Conservation (phyloP, 2,329 filamentous ascomycete species). For the Talaromyces islandicus region DNA sequence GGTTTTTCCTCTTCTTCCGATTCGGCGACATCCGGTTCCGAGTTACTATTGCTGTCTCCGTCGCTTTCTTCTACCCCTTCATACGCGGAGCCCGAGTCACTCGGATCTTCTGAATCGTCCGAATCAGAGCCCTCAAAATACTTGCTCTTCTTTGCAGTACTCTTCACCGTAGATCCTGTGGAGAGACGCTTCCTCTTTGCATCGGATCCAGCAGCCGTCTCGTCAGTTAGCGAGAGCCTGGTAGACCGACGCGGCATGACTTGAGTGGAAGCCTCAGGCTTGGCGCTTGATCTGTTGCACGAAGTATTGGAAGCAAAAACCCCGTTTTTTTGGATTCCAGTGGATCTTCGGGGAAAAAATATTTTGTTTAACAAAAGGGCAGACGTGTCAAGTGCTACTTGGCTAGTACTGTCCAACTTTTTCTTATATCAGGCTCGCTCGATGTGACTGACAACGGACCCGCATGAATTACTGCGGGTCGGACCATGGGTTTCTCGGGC, state of each 20-base stretch:
- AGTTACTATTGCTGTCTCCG: constrained; percentile 65
- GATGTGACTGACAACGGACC: background rate
- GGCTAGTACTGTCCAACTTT: background rate
- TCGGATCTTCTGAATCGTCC: constrained; percentile 15
- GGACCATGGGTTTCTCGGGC: background rate
- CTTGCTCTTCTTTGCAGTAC: constrained; percentile 45
- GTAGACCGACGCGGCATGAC: constrained; percentile 9
- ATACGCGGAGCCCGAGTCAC: constrained; percentile 24
- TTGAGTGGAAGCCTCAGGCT: background rate
- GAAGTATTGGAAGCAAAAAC: background rate
- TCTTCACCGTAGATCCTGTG: constrained; percentile 18
- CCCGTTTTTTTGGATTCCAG: background rate
- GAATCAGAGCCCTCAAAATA: constrained; percentile 40
- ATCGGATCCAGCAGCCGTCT: constrained; percentile 19
- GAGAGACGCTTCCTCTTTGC: constrained; percentile 26
- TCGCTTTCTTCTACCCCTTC: constrained; percentile 11
- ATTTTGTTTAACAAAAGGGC: background rate
- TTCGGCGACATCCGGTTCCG: constrained; percentile 78
- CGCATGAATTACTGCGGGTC: background rate
- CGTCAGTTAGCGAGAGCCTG: constrained; percentile 23
- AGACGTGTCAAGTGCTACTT: constrained; percentile 18
- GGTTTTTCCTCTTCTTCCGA: constrained; percentile 22
- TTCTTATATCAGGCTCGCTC: background rate
- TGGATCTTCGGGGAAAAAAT: background rate
- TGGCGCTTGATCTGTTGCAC: background rate